phyloP scores from a whole-genome alignment of 305 asterid species.

The Fraxinus nigra region DNA sequence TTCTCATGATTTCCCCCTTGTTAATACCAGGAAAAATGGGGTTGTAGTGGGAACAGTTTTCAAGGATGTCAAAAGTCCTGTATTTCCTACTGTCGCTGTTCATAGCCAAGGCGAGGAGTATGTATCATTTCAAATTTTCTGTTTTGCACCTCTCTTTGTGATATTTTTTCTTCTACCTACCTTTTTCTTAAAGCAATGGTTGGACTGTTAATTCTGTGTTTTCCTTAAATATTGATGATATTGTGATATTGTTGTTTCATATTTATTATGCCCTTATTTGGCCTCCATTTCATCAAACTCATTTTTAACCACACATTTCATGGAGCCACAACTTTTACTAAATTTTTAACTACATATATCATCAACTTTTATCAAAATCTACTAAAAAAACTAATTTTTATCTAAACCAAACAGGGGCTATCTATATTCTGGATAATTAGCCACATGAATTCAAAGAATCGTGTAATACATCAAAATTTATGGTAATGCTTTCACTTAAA shows the following conservation, averaged over 20 bases:
- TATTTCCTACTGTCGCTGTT: constrained; percentile 88
- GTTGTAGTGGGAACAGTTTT: constrained; percentile 61
- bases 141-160: background rate
- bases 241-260: background rate
- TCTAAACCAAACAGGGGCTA: background rate
- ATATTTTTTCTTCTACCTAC: constrained; percentile 12
- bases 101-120: constrained; percentile 98
- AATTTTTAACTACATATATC: background rate
- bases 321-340: background rate
- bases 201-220: background rate
- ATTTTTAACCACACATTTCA: background rate
- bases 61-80: constrained; percentile 79
- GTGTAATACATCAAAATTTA: background rate
- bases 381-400: background rate
- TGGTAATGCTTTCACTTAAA: background rate
- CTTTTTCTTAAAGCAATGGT: background rate
- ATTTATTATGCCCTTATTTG: background rate
- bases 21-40: constrained; percentile 78
- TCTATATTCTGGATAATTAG: background rate
- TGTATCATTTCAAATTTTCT: constrained; percentile 26
- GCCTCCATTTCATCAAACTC: background rate
- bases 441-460: background rate
- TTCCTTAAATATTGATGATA: background rate
- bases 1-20: constrained; percentile 20
- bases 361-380: background rate